phyloP scores from a whole-genome alignment of 2,329 filamentous ascomycete genomes.

The Xylariomycetidae sp. region DNA sequence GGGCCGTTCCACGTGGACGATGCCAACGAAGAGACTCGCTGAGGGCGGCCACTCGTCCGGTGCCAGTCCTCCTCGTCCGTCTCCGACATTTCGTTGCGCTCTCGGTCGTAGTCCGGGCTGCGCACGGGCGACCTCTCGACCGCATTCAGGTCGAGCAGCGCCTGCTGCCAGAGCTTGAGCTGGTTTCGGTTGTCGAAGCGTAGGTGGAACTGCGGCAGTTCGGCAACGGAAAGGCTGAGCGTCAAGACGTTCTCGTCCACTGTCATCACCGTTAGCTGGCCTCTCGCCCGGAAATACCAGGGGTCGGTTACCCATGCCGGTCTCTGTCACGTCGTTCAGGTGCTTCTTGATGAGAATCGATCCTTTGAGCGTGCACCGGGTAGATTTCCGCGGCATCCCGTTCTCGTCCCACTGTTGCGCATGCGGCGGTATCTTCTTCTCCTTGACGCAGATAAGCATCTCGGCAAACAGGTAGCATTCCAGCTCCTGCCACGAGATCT shows the following conservation, averaged over 20 bases:
- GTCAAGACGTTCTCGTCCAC: conserved; percentile 79
- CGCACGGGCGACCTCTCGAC: conserved; percentile 58
- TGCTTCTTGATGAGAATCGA: conserved; percentile 99
- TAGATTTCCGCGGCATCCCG: conserved; percentile 53
- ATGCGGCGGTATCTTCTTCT: conserved; percentile 66
- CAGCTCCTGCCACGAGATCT: conserved; percentile 92
- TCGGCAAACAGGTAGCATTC: conserved; percentile 96
- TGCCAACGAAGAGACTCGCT: conserved; percentile 74
- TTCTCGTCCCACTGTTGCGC: conserved; percentile 62
- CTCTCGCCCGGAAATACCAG: conserved; percentile 15
- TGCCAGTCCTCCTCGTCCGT: conserved; percentile 87
- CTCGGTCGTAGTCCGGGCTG: conserved; percentile 74
- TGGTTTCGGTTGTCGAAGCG: conserved; percentile 79
- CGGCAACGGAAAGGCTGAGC: conserved; percentile 81
- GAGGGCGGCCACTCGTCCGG: conserved; percentile 47
- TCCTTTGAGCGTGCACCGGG: conserved; percentile 85
- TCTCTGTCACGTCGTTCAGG: conserved; percentile 78
- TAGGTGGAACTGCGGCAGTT: conserved; percentile 90
- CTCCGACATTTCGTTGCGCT: conserved; percentile 70
- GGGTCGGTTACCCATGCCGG: conserved; percentile 40
- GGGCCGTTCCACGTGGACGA: conserved; percentile 80
- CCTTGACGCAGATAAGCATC: conserved; percentile 99
- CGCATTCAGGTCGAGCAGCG: conserved; percentile 75
- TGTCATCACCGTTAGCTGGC: conserved; percentile 23
- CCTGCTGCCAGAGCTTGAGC: conserved; percentile 84